Conservation (phyloP, 140 eudicot species). For the Ambrosia hybrid region DNA sequence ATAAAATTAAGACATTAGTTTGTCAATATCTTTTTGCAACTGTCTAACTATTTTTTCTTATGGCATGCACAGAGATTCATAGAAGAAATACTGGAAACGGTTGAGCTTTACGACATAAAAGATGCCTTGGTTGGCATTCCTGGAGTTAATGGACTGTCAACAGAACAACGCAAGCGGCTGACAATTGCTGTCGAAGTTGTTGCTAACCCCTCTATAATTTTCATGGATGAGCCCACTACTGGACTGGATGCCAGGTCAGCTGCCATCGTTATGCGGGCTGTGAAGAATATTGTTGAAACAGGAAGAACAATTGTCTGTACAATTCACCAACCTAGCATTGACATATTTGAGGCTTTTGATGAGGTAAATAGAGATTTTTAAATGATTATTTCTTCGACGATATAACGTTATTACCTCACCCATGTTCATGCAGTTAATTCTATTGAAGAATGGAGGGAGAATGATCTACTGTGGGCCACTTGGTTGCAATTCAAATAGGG, state of each 20-base stretch:
- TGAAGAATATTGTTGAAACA: slow-evolving; percentile 76
- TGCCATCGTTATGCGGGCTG: slow-evolving; percentile 88
- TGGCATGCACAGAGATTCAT: slow-evolving; percentile 56
- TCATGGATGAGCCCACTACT: slow-evolving; percentile 95
- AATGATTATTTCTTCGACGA: neutral
- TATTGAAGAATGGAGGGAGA: slow-evolving; percentile 75
- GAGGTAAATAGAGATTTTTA: slow-evolving; percentile 50
- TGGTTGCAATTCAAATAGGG: slow-evolving; percentile 61
- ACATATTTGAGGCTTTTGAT: slow-evolving; percentile 88
- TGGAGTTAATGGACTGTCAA: slow-evolving; percentile 76
- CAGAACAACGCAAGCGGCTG: slow-evolving; percentile 88
- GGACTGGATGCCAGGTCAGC: slow-evolving; percentile 95
- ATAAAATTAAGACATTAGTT: neutral
- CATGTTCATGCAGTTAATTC: slow-evolving; percentile 56
- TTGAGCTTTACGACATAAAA: slow-evolving; percentile 70
- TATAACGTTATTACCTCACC: neutral
- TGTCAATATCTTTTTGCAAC: neutral
- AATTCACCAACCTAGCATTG: slow-evolving; percentile 90
- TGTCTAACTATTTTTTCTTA: neutral
- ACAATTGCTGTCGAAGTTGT: slow-evolving; percentile 93
- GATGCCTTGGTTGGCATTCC: slow-evolving; percentile 84
- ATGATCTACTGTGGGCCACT: slow-evolving; percentile 77
- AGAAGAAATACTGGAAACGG: slow-evolving; percentile 60
- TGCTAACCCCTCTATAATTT: slow-evolving; percentile 84
- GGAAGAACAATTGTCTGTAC: slow-evolving; percentile 94